phyloP scores from a whole-genome alignment of 2,329 filamentous ascomycete genomes.

The Pseudopithomyces chartarum region DNA sequence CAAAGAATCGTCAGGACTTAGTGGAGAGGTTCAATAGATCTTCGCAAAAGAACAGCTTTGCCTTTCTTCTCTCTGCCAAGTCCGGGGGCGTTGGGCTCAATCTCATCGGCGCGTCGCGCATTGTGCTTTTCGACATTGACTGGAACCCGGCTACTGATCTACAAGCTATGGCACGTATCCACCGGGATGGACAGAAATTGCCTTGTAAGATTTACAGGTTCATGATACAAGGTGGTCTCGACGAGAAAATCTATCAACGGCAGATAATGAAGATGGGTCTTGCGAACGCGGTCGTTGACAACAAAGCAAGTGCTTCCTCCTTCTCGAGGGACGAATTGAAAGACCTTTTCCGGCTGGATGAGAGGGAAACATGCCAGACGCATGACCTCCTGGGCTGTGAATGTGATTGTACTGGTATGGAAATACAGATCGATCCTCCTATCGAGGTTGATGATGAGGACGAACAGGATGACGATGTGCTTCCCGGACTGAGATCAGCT shows the following conservation, averaged over 20 bases:
- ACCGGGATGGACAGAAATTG: constrained; percentile 72
- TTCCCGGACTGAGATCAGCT: constrained; percentile 41
- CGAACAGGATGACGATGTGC: constrained; percentile 31
- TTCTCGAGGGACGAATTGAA: constrained; percentile 70
- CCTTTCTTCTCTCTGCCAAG: constrained; percentile 74
- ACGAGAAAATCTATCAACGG: constrained; percentile 77
- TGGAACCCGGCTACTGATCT: constrained; percentile 77
- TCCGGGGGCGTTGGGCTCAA: constrained; percentile 73
- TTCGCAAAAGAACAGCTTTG: constrained; percentile 62
- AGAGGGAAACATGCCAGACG: constrained; percentile 66
- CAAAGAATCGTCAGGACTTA: constrained; percentile 67
- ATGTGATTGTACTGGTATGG: constrained; percentile 61
- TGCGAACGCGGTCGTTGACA: constrained; percentile 73
- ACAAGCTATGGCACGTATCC: constrained; percentile 76
- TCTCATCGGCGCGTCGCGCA: constrained; percentile 70
- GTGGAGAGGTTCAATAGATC: constrained; percentile 73
- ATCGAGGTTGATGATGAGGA: constrained; percentile 27
- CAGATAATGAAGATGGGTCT: constrained; percentile 74
- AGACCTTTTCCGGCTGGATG: constrained; percentile 70
- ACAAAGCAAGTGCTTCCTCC: constrained; percentile 62
- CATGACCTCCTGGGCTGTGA: constrained; percentile 69
- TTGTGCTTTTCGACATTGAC: constrained; percentile 74
- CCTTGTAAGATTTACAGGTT: constrained; percentile 73
- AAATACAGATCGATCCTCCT: constrained; percentile 16
- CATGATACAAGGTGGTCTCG: constrained; percentile 69